phyloP scores from a whole-genome alignment of 805 yeast species.

The Candida bentonensis region DNA sequence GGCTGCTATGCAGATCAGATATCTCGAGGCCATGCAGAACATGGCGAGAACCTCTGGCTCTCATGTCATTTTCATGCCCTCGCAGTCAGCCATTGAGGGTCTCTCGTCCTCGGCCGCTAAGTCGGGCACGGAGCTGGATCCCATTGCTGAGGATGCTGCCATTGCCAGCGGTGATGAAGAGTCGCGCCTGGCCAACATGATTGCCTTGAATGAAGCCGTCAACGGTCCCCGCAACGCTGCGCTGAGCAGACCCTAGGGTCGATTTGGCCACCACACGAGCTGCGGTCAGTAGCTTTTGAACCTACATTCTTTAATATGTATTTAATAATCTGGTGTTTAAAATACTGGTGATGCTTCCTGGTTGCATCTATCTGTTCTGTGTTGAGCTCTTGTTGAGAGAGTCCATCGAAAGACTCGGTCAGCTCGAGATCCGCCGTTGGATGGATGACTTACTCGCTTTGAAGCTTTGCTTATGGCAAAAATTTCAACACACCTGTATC shows the following conservation, averaged over 20 bases:
- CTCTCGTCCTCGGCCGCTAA: conserved; percentile 2
- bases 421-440: no score
- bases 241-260: not conserved
- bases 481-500: no score
- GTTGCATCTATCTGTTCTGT: no score
- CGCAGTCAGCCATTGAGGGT: conserved; percentile 27
- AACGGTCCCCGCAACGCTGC: not conserved
- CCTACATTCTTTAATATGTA: no score
- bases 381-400: no score
- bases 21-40: conserved; percentile 63
- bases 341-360: no score
- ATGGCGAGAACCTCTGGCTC: conserved; percentile 51
- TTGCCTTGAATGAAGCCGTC: not conserved
- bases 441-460: no score
- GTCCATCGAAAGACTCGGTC: no score
- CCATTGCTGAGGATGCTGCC: not conserved
- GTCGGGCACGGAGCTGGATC: not conserved
- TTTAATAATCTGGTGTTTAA: no score
- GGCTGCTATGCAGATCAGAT: conserved; percentile 67
- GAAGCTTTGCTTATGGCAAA: no score
- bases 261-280: no score
- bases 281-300: no score
- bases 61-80: conserved; percentile 66
- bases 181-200: not conserved
- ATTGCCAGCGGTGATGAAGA: not conserved